phyloP scores from a whole-genome alignment of 2,329 filamentous ascomycete species.

The Bipolaris cookei region DNA sequence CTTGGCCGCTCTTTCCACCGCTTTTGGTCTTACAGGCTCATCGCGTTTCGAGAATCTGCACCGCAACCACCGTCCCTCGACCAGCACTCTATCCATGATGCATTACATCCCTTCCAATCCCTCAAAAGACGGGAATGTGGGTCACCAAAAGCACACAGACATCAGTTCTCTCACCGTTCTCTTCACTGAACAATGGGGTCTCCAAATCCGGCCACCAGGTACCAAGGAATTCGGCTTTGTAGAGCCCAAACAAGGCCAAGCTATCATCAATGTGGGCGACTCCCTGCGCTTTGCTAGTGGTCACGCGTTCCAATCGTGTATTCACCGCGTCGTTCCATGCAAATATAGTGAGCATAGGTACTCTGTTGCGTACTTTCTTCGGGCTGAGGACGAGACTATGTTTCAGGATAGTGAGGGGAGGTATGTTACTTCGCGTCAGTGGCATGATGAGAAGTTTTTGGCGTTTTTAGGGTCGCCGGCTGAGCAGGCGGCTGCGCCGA shows the following conservation, averaged over 20 bases:
- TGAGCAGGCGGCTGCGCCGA: slow-evolving; percentile 14
- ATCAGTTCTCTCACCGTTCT: slow-evolving; percentile 41
- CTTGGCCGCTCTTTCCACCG: slow-evolving; percentile 54
- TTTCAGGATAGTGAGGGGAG: slow-evolving; percentile 63
- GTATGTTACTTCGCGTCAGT: slow-evolving; percentile 57
- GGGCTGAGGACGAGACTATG: slow-evolving; percentile 63
- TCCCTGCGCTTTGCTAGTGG: slow-evolving; percentile 63
- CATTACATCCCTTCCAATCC: slow-evolving; percentile 40
- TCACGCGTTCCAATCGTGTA: slow-evolving; percentile 62
- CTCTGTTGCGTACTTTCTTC: slow-evolving; percentile 65
- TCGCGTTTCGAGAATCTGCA: slow-evolving; percentile 41
- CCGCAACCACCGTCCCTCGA: slow-evolving; percentile 42
- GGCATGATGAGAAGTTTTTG: slow-evolving; percentile 46
- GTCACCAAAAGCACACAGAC: slow-evolving; percentile 45
- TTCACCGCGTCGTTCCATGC: slow-evolving; percentile 64
- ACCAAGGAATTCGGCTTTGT: slow-evolving; percentile 53
- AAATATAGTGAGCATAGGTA: slow-evolving; percentile 62
- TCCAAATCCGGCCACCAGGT: slow-evolving; percentile 62
- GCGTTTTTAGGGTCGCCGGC: slow-evolving; percentile 31
- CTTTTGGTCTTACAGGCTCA: slow-evolving; percentile 33
- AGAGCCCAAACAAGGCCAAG: slow-evolving; percentile 58
- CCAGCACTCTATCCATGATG: slow-evolving; percentile 44
- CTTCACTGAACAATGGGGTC: slow-evolving; percentile 63
- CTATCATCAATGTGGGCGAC: slow-evolving; percentile 66
- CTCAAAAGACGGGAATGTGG: slow-evolving; percentile 30